Percentiles rank a stretch among this genome's conserved stretches.
Evolutionary conservation across 805 yeast genomes (phyloP).

Genomic region (Metschnikowia kofuensis): DNA sequence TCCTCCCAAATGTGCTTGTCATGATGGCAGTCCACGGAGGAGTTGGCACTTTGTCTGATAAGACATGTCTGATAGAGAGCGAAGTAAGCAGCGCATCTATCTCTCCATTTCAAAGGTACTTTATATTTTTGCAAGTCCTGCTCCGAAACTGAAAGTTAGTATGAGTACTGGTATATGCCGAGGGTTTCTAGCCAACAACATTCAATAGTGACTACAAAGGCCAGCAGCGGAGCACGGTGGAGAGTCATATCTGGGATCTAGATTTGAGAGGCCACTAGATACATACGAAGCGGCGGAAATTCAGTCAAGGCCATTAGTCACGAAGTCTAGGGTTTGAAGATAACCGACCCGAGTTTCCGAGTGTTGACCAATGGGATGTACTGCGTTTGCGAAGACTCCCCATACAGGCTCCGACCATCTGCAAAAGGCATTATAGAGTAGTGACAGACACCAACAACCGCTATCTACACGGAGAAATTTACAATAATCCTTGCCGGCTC

Average conservation of each 20-base stretch:
- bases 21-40: conserved; percentile 57
- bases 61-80: conserved; percentile 45
- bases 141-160: conserved; percentile 56
- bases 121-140: conserved; percentile 80
- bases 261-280: neutral
- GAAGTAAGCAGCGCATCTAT: conserved; percentile 68
- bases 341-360: neutral
- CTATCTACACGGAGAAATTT: too few relatives aligned
- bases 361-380: conserved; percentile 20
- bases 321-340: neutral
- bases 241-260: neutral
- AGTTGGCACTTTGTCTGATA: conserved; percentile 41
- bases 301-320: conserved; percentile 19
- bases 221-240: neutral
- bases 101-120: conserved; percentile 78
- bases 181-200: too few relatives aligned
- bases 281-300: conserved; percentile 23
- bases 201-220: neutral
- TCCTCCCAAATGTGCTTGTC: conserved; percentile 84
- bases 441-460: too few relatives aligned
- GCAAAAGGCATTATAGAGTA: neutral
- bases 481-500: too few relatives aligned
- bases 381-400: conserved; percentile 12
- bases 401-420: conserved; percentile 5
- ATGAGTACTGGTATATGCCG: neutral